These are phyloP conservation scores for Achaetomium macrosporum DNA, from an alignment of 2,329 filamentous ascomycete genomes.

Conservation along the genomic window DNA sequence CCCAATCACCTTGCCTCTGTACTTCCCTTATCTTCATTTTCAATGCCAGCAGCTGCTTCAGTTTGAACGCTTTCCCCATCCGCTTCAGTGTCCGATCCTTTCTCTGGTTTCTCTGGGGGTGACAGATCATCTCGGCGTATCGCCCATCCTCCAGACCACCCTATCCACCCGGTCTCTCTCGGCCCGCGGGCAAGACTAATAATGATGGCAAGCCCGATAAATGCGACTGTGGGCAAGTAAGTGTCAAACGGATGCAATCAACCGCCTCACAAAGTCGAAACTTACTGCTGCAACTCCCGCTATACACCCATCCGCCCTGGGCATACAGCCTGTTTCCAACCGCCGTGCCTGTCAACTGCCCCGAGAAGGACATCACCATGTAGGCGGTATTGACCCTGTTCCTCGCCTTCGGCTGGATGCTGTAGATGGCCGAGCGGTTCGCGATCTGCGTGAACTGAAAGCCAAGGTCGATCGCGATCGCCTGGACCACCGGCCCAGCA, in stretches of 20 bases:
- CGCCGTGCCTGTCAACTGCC: constrained; percentile 65
- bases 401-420: constrained; percentile 62
- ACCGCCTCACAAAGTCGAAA: not conserved
- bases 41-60: no score
- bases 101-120: no score
- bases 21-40: no score
- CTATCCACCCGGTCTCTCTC: constrained; percentile 37
- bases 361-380: constrained; percentile 70
- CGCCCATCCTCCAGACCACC: constrained; percentile 39
- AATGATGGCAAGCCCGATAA: constrained; percentile 33
- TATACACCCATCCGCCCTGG: constrained; percentile 45
- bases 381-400: constrained; percentile 79
- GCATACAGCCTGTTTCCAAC: constrained; percentile 51
- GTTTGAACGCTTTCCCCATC: not conserved
- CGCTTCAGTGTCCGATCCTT: not conserved
- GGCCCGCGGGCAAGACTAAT: constrained; percentile 35
- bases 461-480: constrained; percentile 64
- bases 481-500: constrained; percentile 67
- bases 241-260: not conserved
- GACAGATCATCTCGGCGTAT: constrained; percentile 25
- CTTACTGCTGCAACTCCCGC: constrained; percentile 38
- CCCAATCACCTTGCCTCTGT: no score
- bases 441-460: constrained; percentile 69
- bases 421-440: constrained; percentile 65
- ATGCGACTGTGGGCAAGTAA: constrained; percentile 27